phyloP scores from a whole-genome alignment of 129 eudicot species.

The Artemisia argyi region DNA sequence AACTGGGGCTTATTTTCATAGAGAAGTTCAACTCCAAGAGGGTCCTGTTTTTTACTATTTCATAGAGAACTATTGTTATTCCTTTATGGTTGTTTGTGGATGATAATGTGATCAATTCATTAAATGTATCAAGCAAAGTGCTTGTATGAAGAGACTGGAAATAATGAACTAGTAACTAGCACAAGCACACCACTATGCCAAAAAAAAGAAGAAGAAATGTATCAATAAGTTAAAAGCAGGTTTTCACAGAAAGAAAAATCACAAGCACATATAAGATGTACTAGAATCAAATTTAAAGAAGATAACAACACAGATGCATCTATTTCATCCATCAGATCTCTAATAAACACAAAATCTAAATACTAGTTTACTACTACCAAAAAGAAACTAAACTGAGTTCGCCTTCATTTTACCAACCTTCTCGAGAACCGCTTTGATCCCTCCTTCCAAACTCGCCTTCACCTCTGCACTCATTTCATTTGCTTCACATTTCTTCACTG shows the following conservation, averaged over 20 bases:
- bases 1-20: no score
- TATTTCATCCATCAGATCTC: slow-evolving; percentile 11
- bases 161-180: not conserved
- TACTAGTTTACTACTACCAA: slow-evolving; percentile 5
- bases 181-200: no score
- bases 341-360: slow-evolving; percentile 12
- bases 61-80: no score
- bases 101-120: not conserved
- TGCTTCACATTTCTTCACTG: slow-evolving; percentile 14
- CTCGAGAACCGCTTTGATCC: slow-evolving; percentile 45
- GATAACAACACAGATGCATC: slow-evolving; percentile 21
- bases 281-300: slow-evolving; percentile 1
- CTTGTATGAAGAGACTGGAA: no score
- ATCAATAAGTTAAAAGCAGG: no score
- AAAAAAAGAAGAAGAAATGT: no score
- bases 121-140: not conserved
- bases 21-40: no score
- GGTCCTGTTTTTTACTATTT: no score
- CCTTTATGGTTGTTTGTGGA: not conserved
- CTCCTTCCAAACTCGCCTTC: slow-evolving; percentile 24
- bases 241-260: not conserved
- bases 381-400: not conserved
- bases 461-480: slow-evolving; percentile 21
- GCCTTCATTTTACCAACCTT: slow-evolving; percentile 35
- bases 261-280: not conserved